phyloP scores from a whole-genome alignment of 108 stramenopile genomes.

The Pelagomonas calceolata region DNA sequence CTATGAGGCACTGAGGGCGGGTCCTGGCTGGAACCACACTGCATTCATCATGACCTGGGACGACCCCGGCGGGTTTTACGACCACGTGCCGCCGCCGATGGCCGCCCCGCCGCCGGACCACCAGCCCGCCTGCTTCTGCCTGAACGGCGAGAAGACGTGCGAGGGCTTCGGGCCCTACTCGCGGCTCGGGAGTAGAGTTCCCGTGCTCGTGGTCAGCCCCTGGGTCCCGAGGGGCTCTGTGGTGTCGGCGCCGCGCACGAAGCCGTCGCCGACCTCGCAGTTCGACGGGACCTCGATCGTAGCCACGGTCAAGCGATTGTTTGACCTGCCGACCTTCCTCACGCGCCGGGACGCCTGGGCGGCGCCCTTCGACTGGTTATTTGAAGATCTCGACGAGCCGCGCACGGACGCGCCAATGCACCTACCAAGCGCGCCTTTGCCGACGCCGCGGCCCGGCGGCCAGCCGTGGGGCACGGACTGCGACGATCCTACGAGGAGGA shows the following conservation, averaged over 20 bases:
- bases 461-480: too few species aligned
- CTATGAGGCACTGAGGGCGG: constrained; percentile 16
- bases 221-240: constrained; percentile 6
- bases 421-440: too few species aligned
- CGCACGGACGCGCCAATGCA: constrained; percentile 2
- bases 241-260: neutral
- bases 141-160: neutral
- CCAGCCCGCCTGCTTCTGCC: neutral
- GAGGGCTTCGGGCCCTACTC: constrained; percentile 6
- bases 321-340: neutral
- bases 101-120: neutral
- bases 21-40: constrained; percentile 12
- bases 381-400: constrained; percentile 2
- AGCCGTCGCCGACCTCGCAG: neutral
- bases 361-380: neutral
- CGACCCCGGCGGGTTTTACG: constrained; percentile 24
- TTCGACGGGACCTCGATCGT: constrained; percentile 7
- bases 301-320: neutral
- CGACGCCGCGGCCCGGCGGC: too few species aligned
- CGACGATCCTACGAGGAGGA: too few species aligned
- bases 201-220: constrained; percentile 6
- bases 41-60: constrained; percentile 19
- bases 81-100: constrained; percentile 17
- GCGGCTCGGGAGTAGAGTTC: constrained; percentile 12
- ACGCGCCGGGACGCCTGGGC: constrained; percentile 7